A percentile compares a stretch with the other conserved stretches of the same genome.
These are phyloP conservation scores for Schizothecium vesticola DNA, from an alignment of 495 filamentous ascomycete genomes.

Conservation along the genomic window DNA sequence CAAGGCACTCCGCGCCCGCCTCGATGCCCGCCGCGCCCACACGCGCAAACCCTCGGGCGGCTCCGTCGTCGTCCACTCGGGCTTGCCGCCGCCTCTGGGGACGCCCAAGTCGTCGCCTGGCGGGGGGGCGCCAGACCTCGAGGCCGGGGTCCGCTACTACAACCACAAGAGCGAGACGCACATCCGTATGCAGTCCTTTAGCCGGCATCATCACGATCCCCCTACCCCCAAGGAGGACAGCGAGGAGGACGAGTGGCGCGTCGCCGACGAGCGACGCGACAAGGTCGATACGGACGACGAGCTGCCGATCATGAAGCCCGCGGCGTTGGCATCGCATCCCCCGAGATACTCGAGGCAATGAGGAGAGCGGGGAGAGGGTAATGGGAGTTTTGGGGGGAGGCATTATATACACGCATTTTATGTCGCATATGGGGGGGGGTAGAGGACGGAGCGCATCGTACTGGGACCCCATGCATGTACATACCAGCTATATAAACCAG, in stretches of 20 bases:
- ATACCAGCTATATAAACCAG: background rate
- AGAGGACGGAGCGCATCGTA: too few relatives aligned
- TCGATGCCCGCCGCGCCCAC: background rate
- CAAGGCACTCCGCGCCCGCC: background rate
- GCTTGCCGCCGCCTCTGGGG: background rate
- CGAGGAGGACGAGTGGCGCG: background rate
- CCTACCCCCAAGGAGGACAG: background rate
- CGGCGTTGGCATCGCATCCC: background rate
- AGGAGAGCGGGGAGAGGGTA: background rate
- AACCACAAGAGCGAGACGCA: background rate
- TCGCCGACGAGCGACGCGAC: background rate
- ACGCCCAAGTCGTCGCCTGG: background rate
- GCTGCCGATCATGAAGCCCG: slow-evolving; percentile 10
- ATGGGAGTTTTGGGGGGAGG: background rate
- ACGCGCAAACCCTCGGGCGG: slow-evolving; percentile 1
- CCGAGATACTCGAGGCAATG: background rate
- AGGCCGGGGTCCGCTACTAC: background rate
- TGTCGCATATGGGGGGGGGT: background rate
- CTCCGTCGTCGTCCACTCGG: background rate
- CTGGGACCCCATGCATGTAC: too few relatives aligned
- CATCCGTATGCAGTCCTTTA: slow-evolving; percentile 3
- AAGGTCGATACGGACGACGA: slow-evolving; percentile 5
- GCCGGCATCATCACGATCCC: background rate
- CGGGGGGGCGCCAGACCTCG: background rate
- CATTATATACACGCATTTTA: background rate